Evolutionary conservation across 1,139 yeast species (phyloP).

Genomic region (Pneumocystis carinii): DNA sequence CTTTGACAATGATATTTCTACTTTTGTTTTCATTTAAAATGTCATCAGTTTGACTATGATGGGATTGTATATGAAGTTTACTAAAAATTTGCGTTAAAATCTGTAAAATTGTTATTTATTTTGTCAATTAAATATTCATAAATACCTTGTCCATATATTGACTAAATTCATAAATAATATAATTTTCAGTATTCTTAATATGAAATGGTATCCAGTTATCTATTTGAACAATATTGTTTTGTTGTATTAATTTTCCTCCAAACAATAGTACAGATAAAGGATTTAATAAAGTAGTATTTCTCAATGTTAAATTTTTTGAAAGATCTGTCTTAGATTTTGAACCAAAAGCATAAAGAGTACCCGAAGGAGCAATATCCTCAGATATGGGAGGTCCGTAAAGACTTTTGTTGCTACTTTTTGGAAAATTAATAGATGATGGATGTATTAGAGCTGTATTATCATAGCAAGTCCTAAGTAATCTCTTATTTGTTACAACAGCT

Average conservation of each 20-base stretch:
- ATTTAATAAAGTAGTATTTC: neutral
- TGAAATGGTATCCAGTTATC: constrained; percentile 1
- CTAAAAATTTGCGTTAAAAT: neutral
- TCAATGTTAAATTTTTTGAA: neutral
- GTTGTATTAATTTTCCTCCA: neutral
- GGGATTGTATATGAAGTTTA: neutral
- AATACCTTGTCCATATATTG: neutral
- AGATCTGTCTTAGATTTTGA: neutral
- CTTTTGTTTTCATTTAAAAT: neutral
- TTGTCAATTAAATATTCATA: neutral
- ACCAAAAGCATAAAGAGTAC: neutral
- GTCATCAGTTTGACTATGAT: neutral
- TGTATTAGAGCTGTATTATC: constrained; percentile 13
- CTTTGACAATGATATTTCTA: neutral
- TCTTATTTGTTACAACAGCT: constrained; percentile 10
- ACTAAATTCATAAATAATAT: neutral
- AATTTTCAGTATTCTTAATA: neutral
- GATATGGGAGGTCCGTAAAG: neutral
- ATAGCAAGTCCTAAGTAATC: constrained; percentile 12
- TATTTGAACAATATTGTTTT: neutral
- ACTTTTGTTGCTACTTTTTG: neutral
- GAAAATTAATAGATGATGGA: constrained; percentile 21
- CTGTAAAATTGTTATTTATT: neutral
- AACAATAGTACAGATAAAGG: neutral
- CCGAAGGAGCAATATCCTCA: neutral